Conservation (phyloP, 257 asterid genomes). For the Craterostigma plantagineum region DNA sequence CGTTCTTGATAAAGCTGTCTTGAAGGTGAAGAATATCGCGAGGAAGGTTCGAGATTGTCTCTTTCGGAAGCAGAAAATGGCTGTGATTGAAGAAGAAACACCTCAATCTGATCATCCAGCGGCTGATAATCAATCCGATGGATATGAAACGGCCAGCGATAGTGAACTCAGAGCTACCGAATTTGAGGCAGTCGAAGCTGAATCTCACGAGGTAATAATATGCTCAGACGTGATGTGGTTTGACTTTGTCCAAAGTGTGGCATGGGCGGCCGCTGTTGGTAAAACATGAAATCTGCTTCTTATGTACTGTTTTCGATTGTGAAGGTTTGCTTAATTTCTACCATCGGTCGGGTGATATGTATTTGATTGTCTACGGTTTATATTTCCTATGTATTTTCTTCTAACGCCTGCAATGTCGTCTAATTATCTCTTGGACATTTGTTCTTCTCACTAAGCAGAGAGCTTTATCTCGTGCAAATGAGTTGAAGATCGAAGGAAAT, state of each 20-base stretch:
- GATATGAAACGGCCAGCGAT: conserved; percentile 92
- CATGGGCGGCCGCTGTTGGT: too few species aligned
- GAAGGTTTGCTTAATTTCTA: too few species aligned
- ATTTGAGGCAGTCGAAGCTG: conserved; percentile 9
- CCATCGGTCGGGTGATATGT: too few species aligned
- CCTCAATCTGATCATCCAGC: conserved; percentile 10
- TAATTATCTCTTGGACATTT: conserved; percentile 1
- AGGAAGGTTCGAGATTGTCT: not conserved
- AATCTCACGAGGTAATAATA: conserved; percentile 20
- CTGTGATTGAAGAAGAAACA: conserved; percentile 33
- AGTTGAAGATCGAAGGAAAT: conserved; percentile 63
- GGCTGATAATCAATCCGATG: conserved; percentile 49
- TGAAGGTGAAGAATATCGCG: too few species aligned
- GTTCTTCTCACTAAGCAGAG: conserved; percentile 27
- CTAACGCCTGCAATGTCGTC: not conserved
- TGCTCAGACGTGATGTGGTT: not conserved
- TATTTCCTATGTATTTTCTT: not conserved
- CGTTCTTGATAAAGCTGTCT: too few species aligned
- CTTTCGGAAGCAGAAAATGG: conserved; percentile 13
- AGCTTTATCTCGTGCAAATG: conserved; percentile 48
- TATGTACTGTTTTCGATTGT: too few species aligned
- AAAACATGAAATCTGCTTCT: too few species aligned
- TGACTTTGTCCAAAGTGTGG: not conserved
- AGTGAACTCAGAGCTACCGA: conserved; percentile 40
- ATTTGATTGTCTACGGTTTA: not conserved